Conservation (phyloP, 2,329 filamentous ascomycete species). For the Fusarium cicatricum region DNA sequence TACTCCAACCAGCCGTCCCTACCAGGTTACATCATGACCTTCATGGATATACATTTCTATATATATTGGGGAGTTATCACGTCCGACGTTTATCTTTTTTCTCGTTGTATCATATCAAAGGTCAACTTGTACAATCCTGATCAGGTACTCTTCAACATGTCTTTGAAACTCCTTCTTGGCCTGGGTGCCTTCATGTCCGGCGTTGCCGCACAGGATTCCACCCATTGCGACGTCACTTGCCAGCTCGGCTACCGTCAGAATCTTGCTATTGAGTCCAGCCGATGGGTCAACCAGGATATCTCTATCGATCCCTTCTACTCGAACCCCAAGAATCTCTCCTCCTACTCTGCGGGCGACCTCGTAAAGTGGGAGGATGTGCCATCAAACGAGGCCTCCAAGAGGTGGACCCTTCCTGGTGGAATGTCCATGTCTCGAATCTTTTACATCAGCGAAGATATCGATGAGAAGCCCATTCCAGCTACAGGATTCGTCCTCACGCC, state of each 20-base stretch:
- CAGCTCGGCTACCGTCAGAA: conserved; percentile 4
- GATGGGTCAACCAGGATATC: conserved; percentile 14
- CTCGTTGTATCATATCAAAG: too few species aligned
- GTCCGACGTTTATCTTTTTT: too few species aligned
- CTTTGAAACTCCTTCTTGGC: too few species aligned
- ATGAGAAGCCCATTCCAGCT: conserved; percentile 13
- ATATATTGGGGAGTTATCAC: too few species aligned
- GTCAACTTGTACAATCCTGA: too few species aligned
- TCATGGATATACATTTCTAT: too few species aligned
- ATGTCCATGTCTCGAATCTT: conserved; percentile 11
- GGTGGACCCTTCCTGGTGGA: conserved; percentile 13
- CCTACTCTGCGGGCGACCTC: neutral
- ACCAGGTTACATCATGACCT: too few species aligned
- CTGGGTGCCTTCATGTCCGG: too few species aligned
- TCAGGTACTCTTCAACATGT: too few species aligned
- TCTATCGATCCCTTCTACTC: conserved; percentile 7
- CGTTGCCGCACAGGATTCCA: too few species aligned
- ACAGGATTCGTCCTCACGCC: conserved; percentile 10
- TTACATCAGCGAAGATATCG: conserved; percentile 14
- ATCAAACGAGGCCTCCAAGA: neutral
- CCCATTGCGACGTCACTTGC: conserved; percentile 5
- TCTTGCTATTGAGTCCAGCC: neutral
- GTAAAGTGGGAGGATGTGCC: conserved; percentile 20
- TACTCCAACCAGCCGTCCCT: too few species aligned
- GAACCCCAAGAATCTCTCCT: conserved; percentile 6